Percentiles rank a stretch among this genome's conserved stretches.
Conservation (phyloP, 1,139 yeast genomes). For the Zygosaccharomyces pseudobailii region DNA sequence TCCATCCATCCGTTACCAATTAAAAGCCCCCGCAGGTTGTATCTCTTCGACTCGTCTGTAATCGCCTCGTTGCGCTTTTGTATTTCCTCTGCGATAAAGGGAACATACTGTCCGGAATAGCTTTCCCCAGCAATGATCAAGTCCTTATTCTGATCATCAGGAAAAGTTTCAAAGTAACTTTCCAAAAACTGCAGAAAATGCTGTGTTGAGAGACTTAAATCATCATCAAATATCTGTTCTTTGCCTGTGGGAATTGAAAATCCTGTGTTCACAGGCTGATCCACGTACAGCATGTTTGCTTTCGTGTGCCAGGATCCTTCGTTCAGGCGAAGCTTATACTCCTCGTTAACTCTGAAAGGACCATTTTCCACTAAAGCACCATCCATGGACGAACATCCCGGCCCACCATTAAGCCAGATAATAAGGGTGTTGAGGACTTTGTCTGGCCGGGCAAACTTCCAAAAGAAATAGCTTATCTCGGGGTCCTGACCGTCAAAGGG, state of each 20-base stretch:
- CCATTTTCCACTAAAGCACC: slow-evolving; percentile 95
- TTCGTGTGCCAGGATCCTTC: slow-evolving; percentile 81
- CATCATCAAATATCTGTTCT: slow-evolving; percentile 46
- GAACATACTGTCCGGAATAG: slow-evolving; percentile 95
- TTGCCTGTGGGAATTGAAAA: slow-evolving; percentile 52
- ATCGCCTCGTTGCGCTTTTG: slow-evolving; percentile 43
- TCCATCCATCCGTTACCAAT: slow-evolving; percentile 98
- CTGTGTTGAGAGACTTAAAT: slow-evolving; percentile 52
- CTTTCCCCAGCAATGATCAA: slow-evolving; percentile 89
- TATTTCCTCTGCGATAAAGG: slow-evolving; percentile 71
- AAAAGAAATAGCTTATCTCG: slow-evolving; percentile 69
- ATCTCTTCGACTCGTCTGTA: slow-evolving; percentile 21
- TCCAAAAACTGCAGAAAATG: slow-evolving; percentile 65
- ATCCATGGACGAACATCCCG: slow-evolving; percentile 97
- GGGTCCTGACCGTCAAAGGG: slow-evolving; percentile 34
- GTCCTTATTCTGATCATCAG: slow-evolving; percentile 62
- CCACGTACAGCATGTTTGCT: slow-evolving; percentile 78
- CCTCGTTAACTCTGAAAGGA: slow-evolving; percentile 61
- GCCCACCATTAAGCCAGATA: slow-evolving; percentile 95
- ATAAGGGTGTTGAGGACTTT: slow-evolving; percentile 42
- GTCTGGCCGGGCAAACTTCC: slow-evolving; percentile 50
- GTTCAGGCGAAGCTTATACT: slow-evolving; percentile 46
- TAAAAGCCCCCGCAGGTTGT: slow-evolving; percentile 58
- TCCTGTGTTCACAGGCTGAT: slow-evolving; percentile 96
- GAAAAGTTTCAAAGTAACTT: slow-evolving; percentile 65